phyloP scores from a whole-genome alignment of 1,284 basidiomycete species.

The Boletus coffeatus region DNA sequence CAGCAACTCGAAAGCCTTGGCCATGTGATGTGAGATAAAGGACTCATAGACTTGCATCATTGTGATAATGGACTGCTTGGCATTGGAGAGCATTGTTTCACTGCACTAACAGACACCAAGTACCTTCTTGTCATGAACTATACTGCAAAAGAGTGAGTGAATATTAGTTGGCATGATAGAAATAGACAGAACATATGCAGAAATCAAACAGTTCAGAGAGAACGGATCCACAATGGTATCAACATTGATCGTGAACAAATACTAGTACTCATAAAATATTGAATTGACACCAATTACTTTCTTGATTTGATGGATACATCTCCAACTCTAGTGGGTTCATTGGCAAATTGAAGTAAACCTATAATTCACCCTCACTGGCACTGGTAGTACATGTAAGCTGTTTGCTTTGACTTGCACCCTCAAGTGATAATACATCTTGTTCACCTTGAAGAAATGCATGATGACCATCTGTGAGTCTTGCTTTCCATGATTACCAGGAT shows the following conservation, averaged over 20 bases:
- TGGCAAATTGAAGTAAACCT: too few species aligned
- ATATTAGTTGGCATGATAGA: neutral
- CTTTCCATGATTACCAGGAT: too few species aligned
- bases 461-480: too few species aligned
- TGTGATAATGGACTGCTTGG: slow-evolving; percentile 91
- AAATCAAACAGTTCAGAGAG: slow-evolving; percentile 86
- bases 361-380: too few species aligned
- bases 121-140: slow-evolving; percentile 92
- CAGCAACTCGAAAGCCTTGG: slow-evolving; percentile 95
- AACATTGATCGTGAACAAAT: slow-evolving; percentile 90
- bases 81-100: slow-evolving; percentile 86
- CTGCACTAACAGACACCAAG: slow-evolving; percentile 94
- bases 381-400: too few species aligned
- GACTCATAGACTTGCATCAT: slow-evolving; percentile 99
- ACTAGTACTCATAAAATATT: slow-evolving; percentile 39
- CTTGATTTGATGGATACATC: too few species aligned
- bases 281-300: too few species aligned
- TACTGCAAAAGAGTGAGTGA: slow-evolving; percentile 37
- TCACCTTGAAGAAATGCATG: too few species aligned
- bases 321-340: too few species aligned
- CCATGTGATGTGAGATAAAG: slow-evolving; percentile 95
- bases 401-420: too few species aligned
- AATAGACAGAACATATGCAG: slow-evolving; percentile 65
- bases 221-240: slow-evolving; percentile 90
- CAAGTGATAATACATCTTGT: too few species aligned